Evolutionary conservation across 345 rosid genomes (phyloP).

Genomic region (Hirschfeldia incana): DNA sequence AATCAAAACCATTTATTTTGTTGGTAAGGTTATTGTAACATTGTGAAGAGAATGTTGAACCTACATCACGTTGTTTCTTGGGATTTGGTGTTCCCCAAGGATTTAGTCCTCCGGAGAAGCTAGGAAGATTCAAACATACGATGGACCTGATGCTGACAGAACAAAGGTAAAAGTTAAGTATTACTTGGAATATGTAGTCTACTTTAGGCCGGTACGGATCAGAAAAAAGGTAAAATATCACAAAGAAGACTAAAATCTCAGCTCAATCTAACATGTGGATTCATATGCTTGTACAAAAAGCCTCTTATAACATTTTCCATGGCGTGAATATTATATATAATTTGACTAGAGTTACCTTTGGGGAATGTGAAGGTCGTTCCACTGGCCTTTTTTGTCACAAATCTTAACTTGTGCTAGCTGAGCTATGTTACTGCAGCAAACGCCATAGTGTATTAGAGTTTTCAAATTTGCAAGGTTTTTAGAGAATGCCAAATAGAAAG

Average conservation of each 20-base stretch:
- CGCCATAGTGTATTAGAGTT: not conserved
- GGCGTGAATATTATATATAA: not conserved
- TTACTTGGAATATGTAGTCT: not conserved
- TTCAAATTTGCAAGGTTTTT: not conserved
- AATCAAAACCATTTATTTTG: not conserved
- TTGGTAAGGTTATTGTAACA: not conserved
- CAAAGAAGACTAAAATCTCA: not conserved
- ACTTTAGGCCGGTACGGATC: not conserved
- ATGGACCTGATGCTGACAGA: constrained; percentile 78
- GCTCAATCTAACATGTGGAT: not conserved
- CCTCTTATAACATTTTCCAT: not conserved
- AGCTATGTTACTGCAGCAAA: constrained; percentile 64
- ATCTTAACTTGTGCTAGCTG: constrained; percentile 72
- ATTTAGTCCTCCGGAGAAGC: constrained; percentile 90
- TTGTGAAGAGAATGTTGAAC: constrained; percentile 28
- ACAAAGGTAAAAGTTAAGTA: not conserved
- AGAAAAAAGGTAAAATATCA: not conserved
- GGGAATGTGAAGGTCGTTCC: constrained; percentile 69
- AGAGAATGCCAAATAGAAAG: not conserved
- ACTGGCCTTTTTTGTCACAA: constrained; percentile 55
- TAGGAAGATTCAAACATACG: constrained; percentile 84
- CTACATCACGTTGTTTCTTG: constrained; percentile 51
- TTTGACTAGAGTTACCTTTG: constrained; percentile 34
- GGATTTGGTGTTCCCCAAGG: constrained; percentile 88
- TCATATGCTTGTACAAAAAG: not conserved